Base-by-base conservation (phyloP, 2,329 filamentous ascomycete species). In the Pyricularia grisea region DNA sequence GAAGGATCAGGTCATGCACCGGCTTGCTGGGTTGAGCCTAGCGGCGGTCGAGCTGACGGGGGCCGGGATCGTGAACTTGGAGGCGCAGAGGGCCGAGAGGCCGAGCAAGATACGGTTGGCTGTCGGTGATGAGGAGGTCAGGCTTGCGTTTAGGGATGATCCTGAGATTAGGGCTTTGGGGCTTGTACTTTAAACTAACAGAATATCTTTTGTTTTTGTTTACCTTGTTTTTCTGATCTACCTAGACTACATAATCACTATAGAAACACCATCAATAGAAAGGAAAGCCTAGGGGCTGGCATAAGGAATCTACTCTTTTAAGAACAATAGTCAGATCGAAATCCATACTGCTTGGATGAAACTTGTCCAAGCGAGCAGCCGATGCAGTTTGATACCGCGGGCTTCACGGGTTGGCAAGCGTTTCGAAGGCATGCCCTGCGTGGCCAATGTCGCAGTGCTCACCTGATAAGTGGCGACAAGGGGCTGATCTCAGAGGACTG, bases 101-200 rank as follows among this genome's bases (percentile, higher is more conserved):
- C 93, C 92, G 27, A 94, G 93, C 69, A 94, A 96, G 78, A 87
- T 99, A 60, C 85, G 94, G 69, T 83, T 99, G 69, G 89, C 92
- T 27, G 90, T 98, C 73, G 91, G 92, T 14, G 92, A 97, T 70
- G 94, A 98, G 75, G 94, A 99, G 79, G 88, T 99, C 31, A 90
- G 90, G 76, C 86, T 93, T 76, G 95, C 94, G 33, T 88, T 98
- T 73, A 88, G 90, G 70, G 94, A 97, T 72, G 95, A 99, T 80
- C 87, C 87, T 9, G 93, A 97, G 76, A 90, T 96, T 69, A 93
- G 90, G 78, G 90, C 91, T 58, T 82, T 97, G 75, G 92, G 92
- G 33, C 85, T 94, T 72, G 73, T 75, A 69, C 76, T 78, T 60
- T 80, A 74, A 64, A 4, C n/a, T 28, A 28, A 20, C 27, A 28